These are phyloP conservation scores for Acanthamoeba royreba DNA, from an alignment of 208 protist genomes.

Conservation along the genomic window DNA sequence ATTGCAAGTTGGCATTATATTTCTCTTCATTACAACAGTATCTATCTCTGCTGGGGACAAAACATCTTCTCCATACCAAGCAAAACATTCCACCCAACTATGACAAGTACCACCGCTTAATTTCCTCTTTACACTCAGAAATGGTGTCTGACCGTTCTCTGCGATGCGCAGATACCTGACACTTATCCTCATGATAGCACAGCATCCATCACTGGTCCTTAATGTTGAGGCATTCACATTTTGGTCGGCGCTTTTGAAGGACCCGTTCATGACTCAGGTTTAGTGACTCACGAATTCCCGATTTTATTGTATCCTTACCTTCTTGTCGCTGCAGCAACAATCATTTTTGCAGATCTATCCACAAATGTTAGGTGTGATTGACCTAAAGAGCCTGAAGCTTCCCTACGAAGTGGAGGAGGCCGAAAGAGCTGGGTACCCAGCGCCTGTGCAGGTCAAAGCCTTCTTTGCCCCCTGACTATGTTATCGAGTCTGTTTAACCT, in stretches of 20 bases:
- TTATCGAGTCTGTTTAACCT: not conserved
- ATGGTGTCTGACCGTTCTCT: not conserved
- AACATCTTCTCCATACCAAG: no score
- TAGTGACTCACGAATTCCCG: not conserved
- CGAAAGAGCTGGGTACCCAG: not conserved
- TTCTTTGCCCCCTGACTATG: not conserved
- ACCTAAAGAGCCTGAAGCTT: not conserved
- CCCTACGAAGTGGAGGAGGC: not conserved
- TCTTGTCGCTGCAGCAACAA: not conserved
- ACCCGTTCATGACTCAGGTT: not conserved
- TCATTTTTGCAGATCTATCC: not conserved
- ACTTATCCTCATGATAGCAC: not conserved
- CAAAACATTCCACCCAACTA: no score
- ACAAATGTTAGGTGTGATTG: not conserved
- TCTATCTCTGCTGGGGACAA: not conserved
- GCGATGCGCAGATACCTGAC: not conserved
- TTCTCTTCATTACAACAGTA: not conserved
- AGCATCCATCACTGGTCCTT: not conserved
- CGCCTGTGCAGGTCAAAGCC: not conserved
- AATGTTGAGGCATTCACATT: not conserved
- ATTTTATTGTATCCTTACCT: not conserved
- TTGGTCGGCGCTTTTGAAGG: not conserved
- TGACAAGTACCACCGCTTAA: no score
- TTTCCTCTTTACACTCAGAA: not conserved
- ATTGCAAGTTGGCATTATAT: no score